Conservation (phyloP, 2,329 filamentous ascomycete genomes). For the Geosmithia flava region DNA sequence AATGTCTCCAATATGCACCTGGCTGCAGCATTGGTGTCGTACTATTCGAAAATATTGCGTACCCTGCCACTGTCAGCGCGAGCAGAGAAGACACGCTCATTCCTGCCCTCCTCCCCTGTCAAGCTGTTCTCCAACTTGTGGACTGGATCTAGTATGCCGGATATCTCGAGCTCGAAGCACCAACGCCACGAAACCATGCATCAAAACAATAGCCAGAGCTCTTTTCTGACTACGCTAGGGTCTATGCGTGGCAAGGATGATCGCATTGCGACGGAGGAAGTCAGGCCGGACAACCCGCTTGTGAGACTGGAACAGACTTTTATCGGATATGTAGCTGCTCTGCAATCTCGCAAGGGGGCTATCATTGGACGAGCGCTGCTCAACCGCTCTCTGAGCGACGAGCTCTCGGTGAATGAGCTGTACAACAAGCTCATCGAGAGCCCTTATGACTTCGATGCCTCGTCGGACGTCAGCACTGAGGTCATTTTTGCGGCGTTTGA, state of each 20-base stretch:
- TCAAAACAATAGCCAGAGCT: slow-evolving; percentile 34
- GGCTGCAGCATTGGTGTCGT: slow-evolving; percentile 58
- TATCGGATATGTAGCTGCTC: slow-evolving; percentile 66
- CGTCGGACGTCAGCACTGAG: slow-evolving; percentile 66
- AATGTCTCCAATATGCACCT: slow-evolving; percentile 52
- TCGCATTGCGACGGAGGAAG: slow-evolving; percentile 28
- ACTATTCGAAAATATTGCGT: slow-evolving; percentile 66
- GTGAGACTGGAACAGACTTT: slow-evolving; percentile 75
- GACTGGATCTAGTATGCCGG: slow-evolving; percentile 28
- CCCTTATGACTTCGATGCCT: slow-evolving; percentile 63
- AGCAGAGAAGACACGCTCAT: slow-evolving; percentile 52
- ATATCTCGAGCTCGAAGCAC: slow-evolving; percentile 19
- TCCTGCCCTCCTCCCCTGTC: slow-evolving; percentile 73
- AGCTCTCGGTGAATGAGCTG: slow-evolving; percentile 73
- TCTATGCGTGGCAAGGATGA: slow-evolving; percentile 35
- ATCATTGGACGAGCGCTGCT: slow-evolving; percentile 69
- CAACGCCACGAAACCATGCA: slow-evolving; percentile 27
- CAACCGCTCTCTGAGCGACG: slow-evolving; percentile 58
- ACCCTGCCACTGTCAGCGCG: slow-evolving; percentile 44
- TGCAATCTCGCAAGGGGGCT: slow-evolving; percentile 78
- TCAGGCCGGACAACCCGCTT: slow-evolving; percentile 49
- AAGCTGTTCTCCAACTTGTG: slow-evolving; percentile 82
- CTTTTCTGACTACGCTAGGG: slow-evolving; percentile 42
- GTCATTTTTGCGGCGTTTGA: slow-evolving; percentile 87
- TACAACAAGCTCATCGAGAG: slow-evolving; percentile 83